These are phyloP conservation scores for Carex scoparia DNA, from an alignment of 176 grass and related monocot species.

Conservation along the genomic window DNA sequence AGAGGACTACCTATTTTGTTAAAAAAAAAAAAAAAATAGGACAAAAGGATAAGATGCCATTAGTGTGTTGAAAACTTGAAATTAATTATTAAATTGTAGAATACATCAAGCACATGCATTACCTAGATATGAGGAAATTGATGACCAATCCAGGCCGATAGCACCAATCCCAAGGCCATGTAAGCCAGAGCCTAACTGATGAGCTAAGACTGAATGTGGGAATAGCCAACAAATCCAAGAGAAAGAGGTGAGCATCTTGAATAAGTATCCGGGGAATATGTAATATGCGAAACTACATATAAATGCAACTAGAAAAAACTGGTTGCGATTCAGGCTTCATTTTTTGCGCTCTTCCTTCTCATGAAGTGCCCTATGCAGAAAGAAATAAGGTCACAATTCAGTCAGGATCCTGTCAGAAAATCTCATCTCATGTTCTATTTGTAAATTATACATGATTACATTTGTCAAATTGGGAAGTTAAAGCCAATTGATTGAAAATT, in stretches of 20 bases:
- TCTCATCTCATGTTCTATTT: background rate
- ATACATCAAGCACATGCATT: background rate
- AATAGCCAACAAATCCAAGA: conserved; percentile 94
- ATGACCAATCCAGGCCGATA: conserved; percentile 74
- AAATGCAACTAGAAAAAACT: conserved; percentile 86
- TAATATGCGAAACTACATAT: conserved; percentile 77
- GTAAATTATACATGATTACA: background rate
- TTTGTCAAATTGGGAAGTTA: too few species aligned
- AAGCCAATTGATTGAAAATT: background rate
- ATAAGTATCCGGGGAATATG: conserved; percentile 77
- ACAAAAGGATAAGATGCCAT: background rate
- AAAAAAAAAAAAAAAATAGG: background rate
- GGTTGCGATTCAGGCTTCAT: conserved; percentile 63
- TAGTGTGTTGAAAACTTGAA: background rate
- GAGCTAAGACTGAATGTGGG: conserved; percentile 54
- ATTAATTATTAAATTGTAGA: background rate
- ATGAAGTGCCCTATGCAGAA: conserved; percentile 47
- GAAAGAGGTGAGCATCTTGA: conserved; percentile 88
- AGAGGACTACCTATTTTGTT: conserved; percentile 50
- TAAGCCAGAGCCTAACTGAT: conserved; percentile 80
- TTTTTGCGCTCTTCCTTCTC: conserved; percentile 62
- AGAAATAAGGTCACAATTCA: conserved; percentile 2
- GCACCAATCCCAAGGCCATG: conserved; percentile 61
- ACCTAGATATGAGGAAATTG: conserved; percentile 66
- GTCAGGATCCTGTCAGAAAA: background rate